phyloP scores from a whole-genome alignment of 1,139 yeast genomes.

The Diutina neorugosa region DNA sequence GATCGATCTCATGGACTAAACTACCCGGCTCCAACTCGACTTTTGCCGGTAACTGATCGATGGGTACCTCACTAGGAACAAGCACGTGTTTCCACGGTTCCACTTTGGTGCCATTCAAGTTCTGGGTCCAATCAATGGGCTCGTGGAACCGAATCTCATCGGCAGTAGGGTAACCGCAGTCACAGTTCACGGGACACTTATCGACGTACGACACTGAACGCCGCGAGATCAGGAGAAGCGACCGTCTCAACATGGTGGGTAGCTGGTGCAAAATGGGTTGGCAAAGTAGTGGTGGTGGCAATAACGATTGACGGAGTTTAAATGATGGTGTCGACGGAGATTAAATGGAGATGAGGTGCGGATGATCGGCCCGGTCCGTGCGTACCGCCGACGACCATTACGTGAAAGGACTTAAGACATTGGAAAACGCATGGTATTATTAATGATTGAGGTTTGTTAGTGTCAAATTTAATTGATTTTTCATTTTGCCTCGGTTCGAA shows the following conservation, averaged over 20 bases:
- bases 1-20: conserved; percentile 22
- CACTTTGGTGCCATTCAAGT: conserved; percentile 36
- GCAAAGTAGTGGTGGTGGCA: too few species aligned
- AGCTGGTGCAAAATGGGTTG: neutral
- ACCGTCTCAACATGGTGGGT: neutral
- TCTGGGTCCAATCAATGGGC: conserved; percentile 26
- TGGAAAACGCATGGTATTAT: too few species aligned
- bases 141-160: conserved; percentile 6
- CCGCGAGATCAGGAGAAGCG: neutral
- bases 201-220: neutral
- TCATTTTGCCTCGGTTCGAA: too few species aligned
- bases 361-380: too few species aligned
- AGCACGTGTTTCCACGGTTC: conserved; percentile 45
- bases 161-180: neutral
- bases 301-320: too few species aligned
- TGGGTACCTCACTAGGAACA: conserved; percentile 29
- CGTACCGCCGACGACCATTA: too few species aligned
- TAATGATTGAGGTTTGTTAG: too few species aligned
- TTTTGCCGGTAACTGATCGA: conserved; percentile 43
- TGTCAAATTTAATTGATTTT: too few species aligned
- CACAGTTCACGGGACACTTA: neutral
- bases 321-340: neutral
- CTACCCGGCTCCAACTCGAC: conserved; percentile 38
- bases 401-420: too few species aligned
- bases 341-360: too few species aligned